Base-by-base conservation (phyloP, 208 protist species). In the Trypanosomatidae sp. region DNA sequence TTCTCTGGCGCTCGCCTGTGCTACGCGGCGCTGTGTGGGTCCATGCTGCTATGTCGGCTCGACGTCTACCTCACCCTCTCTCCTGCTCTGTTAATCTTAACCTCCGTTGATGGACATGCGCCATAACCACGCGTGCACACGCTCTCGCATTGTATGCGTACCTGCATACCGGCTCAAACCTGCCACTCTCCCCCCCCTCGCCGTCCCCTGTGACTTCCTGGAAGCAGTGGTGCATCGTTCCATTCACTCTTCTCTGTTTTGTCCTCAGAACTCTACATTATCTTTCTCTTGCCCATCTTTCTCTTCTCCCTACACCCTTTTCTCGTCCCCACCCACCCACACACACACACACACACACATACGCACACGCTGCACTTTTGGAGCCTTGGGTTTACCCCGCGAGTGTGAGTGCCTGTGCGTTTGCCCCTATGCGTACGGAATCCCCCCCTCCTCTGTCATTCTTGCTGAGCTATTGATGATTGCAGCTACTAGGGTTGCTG, bases 341-440 rank as follows among this genome's bases (percentile, higher is more conserved):
- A 30, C 52, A 58, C n/a, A 58, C 52, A 58, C 8, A 19, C 12
- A 12, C 52, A 22, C n/a, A 9, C n/a, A 39, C n/a, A 30, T 19
- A 58, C n/a, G 22, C 52, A 58, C 8, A 19, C 12, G 22, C 52
- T 58, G 15, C 52, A 58, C 52, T 28, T 8, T 58, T 25, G 52
- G 22, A 58, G 47, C 46, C n/a, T 69, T 49, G 44, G 25, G 30
- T 30, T 69, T 9, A 39, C 25, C 36, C 10, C 50, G 60, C 13
- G 30, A 46, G 60, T 74, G 59, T 62, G n/a, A 25, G 67, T 64
- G 67, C 36, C 17, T 62, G 39, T 69, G 39, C 30, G 62, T 70
- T 17, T 56, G 44, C 44, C 39, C 62, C 39, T 53, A 15, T 47
- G 25, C n/a, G 28, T 62, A 30, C 39, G 8, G 46, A 49, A 49